These are phyloP conservation scores for Geopyxis carbonaria DNA, from an alignment of 495 filamentous ascomycete species.

Conservation along the genomic window DNA sequence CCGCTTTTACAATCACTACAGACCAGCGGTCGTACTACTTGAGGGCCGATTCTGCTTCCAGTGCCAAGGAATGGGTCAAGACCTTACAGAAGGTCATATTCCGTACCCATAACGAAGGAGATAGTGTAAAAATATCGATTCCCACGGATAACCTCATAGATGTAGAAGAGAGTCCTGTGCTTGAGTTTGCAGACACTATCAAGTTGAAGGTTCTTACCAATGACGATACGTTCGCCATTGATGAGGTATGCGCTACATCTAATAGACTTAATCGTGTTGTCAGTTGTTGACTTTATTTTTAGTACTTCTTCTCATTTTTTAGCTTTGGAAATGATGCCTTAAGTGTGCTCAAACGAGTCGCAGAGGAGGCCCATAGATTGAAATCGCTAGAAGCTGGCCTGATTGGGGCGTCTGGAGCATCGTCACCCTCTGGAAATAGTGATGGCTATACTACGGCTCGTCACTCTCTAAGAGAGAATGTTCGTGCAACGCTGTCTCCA, in stretches of 20 bases:
- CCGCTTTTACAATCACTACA: slow-evolving; percentile 65
- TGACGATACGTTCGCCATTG: slow-evolving; percentile 82
- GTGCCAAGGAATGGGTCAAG: slow-evolving; percentile 96
- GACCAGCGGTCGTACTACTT: slow-evolving; percentile 74
- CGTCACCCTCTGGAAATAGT: slow-evolving; percentile 13
- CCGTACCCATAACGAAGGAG: slow-evolving; percentile 85
- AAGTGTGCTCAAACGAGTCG: slow-evolving; percentile 53
- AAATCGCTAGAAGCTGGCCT: too few species aligned
- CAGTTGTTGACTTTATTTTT: slow-evolving; percentile 10
- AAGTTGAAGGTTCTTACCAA: slow-evolving; percentile 85
- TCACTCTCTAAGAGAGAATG: slow-evolving; percentile 40
- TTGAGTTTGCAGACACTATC: slow-evolving; percentile 85
- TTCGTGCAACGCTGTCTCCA: slow-evolving; percentile 47
- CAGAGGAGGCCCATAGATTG: too few species aligned
- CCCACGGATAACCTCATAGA: slow-evolving; percentile 81
- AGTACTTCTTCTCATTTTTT: slow-evolving; percentile 97
- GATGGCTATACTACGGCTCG: background rate
- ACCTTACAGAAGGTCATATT: slow-evolving; percentile 89
- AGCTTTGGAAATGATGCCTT: slow-evolving; percentile 72
- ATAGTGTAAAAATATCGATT: slow-evolving; percentile 89
- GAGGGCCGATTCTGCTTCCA: slow-evolving; percentile 69
- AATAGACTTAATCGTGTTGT: background rate
- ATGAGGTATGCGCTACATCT: slow-evolving; percentile 50
- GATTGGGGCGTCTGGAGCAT: too few species aligned
- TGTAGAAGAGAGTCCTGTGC: slow-evolving; percentile 78